Evolutionary conservation across 495 filamentous ascomycete species (phyloP), one percentile per base, ranked within the genome.

Genomic region (Neurospora sp.): DNA sequence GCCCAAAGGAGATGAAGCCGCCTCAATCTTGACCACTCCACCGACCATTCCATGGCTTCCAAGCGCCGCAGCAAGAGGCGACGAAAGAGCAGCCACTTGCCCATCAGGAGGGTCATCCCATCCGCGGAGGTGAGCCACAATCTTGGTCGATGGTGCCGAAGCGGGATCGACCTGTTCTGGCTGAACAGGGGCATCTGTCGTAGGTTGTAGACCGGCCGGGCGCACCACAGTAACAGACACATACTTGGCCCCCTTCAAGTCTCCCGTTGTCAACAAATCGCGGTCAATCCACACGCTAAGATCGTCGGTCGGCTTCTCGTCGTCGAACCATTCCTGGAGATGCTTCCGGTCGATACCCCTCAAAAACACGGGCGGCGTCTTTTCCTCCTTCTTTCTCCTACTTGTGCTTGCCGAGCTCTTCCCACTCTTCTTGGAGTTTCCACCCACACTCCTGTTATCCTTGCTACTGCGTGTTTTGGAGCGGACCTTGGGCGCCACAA

Each of bases 61-160:
- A 39, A 99, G 86, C 5, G 90, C 86, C 8, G 88, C 87, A 77
- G 92, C 94, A 9, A 99, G 81, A 4, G 90, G 78, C 2, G 89
- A 86, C 14, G 96, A 98, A 39, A 98, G 85, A 20, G 91, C 92
- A 73, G 86, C 86, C 72, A 95, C 93, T 69, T 89, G 88, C 37
- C 86, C 88, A 76, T 96, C 92, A 4, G 95, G 94, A 0, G 94
- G 92, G 77, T 96, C 92, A 41, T 94, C 88, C 96, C 96, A 99
- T 1, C 87, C 81, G 68, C 87, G 79, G 5, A 97, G 77, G 69
- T 87, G 89, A 37, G 94, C 94, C 20, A 98, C 86, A 5, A 98
- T 80, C 74, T 90, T 96, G 2, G 86, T 83, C 1, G 92, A 84
- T 7, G 90, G 83, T 74, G 89, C 86, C 18, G 90, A 84, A 70